Conservation (phyloP, 2,329 filamentous ascomycete species). For the Pseudogymnoascus pannorum region DNA sequence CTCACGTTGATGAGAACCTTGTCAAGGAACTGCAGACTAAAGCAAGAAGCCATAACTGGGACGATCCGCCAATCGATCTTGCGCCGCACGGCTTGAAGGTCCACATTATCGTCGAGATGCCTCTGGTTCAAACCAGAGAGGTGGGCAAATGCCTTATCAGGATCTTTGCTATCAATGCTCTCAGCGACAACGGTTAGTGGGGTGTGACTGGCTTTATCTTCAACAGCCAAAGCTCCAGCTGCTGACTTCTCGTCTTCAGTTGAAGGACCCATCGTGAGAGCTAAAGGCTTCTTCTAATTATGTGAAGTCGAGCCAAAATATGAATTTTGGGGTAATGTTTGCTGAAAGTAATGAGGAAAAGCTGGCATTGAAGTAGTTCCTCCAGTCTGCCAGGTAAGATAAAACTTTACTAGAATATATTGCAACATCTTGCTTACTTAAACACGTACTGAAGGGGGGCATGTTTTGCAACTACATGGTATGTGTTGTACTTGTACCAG, state of each 20-base stretch:
- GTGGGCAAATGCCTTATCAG: constrained; percentile 38
- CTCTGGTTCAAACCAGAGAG: constrained; percentile 34
- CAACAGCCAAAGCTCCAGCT: neutral
- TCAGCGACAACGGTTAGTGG: neutral
- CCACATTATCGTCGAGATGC: constrained; percentile 25
- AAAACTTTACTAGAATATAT: neutral
- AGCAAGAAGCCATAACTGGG: constrained; percentile 54
- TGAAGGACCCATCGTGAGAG: neutral
- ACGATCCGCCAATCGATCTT: constrained; percentile 54
- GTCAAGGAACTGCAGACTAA: constrained; percentile 57
- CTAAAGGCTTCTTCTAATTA: neutral
- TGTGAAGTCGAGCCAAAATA: neutral
- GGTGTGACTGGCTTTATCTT: neutral
- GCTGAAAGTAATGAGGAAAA: neutral
- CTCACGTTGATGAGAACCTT: constrained; percentile 56
- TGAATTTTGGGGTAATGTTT: neutral
- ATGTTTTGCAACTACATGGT: neutral
- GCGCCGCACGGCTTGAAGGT: constrained; percentile 41
- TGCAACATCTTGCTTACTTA: neutral
- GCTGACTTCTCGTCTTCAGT: neutral
- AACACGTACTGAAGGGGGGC: neutral
- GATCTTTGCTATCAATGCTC: constrained; percentile 16
- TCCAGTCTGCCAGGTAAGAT: neutral
- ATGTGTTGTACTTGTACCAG: neutral
- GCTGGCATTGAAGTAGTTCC: neutral